Evolutionary conservation across 2,329 filamentous ascomycete species (phyloP), one percentile per base, ranked within the genome.

Genomic region (Xylariaceae sp.): DNA sequence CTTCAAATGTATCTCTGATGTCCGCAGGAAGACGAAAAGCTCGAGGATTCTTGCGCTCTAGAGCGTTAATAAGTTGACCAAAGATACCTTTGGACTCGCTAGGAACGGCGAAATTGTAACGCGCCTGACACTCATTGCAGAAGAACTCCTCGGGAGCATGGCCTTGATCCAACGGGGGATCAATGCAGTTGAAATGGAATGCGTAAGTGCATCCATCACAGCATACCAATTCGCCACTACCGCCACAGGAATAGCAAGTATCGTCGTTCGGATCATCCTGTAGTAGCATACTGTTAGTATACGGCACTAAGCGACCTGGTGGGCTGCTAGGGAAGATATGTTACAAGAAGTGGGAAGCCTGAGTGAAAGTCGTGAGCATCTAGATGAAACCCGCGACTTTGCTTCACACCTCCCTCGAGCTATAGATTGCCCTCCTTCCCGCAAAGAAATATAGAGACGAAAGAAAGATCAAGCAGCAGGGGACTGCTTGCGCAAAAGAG

Each of bases 151-250:
- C 85, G 9, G 87, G 86, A 60, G 88, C 78, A 61, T 78, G 73
- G 56, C 81, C 79, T 53, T 84, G 81, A 57, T 86, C 81, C 66
- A 91, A 78, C 45, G 90, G 88, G 62, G 93, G 92, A 73, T 95
- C 88, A 66, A 94, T 85, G 73, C 94, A 97, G 61, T 84, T 82
- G 72, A 94, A 91, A 75, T 97, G 94, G 75, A 95, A 97, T 4
- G 92, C 90, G 66, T 90, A 86, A 62, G 88, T 84, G 76, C 94
- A 99, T 63, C 89, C 90, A 76, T 97, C 94, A 74, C 94, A 99
- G 76, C 92, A 97, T 65, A 97, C 82, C 64, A 99, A 83, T 67
- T 91, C 86, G 59, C 93, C 93, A 66, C 85, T 88, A 64, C 88
- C 89, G 69, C 88, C 85, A 76, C 94, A 99, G 51, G 91, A 86